A percentile compares a stretch with the other conserved stretches of the same genome.
phyloP scores from a whole-genome alignment of 805 yeast species.

The Candida khao-thaluensis region DNA sequence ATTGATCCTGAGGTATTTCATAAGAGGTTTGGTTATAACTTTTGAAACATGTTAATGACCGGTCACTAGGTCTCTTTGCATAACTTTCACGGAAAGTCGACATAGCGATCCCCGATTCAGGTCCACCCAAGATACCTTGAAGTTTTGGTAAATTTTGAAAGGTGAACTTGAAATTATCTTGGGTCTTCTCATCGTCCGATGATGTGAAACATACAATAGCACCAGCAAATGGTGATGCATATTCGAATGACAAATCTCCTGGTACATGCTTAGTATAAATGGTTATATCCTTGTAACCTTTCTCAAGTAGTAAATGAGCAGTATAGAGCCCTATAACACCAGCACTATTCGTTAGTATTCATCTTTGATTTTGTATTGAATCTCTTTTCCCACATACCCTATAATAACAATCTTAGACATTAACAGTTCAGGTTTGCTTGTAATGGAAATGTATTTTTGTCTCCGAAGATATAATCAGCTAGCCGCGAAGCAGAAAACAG shows the following conservation, averaged over 20 bases:
- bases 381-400: conserved; percentile 18
- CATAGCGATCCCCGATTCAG: conserved; percentile 58
- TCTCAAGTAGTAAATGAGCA: conserved; percentile 46
- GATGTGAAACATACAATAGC: conserved; percentile 48
- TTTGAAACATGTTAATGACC: background rate
- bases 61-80: conserved; percentile 36
- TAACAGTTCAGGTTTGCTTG: too few relatives aligned
- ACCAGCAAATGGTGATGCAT: conserved; percentile 80
- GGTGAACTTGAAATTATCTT: conserved; percentile 55
- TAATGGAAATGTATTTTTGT: too few relatives aligned
- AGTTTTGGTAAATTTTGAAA: conserved; percentile 10
- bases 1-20: conserved; percentile 1
- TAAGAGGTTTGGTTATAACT: background rate
- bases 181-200: conserved; percentile 52
- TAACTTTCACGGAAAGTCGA: conserved; percentile 45
- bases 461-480: too few relatives aligned
- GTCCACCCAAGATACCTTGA: conserved; percentile 55
- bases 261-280: conserved; percentile 69
- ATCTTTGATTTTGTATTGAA: background rate
- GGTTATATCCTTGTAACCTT: conserved; percentile 43
- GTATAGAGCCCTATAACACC: conserved; percentile 72
- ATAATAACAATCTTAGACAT: conserved; percentile 13
- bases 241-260: conserved; percentile 72
- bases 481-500: too few relatives aligned
- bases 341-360: conserved; percentile 9